phyloP scores from a whole-genome alignment of 1,139 yeast species.

The Kurtzmaniella quercitrusa region DNA sequence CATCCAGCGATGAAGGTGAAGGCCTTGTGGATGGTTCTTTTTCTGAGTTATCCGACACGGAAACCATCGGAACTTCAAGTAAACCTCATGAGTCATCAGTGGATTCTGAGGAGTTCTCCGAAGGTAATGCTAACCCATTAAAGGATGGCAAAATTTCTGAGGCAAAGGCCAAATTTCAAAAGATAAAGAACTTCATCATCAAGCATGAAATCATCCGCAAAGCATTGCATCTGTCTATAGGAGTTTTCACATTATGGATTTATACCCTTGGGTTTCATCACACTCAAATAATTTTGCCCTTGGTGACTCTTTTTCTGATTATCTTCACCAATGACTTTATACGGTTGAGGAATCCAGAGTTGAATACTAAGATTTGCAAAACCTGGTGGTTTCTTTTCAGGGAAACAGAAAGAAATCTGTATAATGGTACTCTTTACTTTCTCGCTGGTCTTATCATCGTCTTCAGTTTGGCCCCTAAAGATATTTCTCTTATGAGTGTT shows the following conservation, averaged over 20 bases:
- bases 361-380: conserved; percentile 63
- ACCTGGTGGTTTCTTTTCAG: conserved; percentile 79
- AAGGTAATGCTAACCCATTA: neutral
- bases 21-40: conserved; percentile 10
- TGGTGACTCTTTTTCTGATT: conserved; percentile 48
- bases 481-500: conserved; percentile 71
- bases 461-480: conserved; percentile 70
- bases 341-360: conserved; percentile 55
- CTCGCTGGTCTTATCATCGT: conserved; percentile 73
- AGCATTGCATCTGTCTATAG: conserved; percentile 81
- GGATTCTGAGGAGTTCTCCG: neutral
- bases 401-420: conserved; percentile 63
- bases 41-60: neutral
- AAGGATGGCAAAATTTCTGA: neutral
- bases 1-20: conserved; percentile 17
- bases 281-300: conserved; percentile 54
- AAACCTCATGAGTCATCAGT: neutral
- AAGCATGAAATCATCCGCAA: conserved; percentile 91
- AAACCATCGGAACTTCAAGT: neutral
- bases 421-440: conserved; percentile 86
- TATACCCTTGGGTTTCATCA: conserved; percentile 62
- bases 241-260: conserved; percentile 68
- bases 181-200: conserved; percentile 50
- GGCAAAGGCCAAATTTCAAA: conserved; percentile 2
- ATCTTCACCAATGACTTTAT: conserved; percentile 65